A percentile compares a stretch with the other conserved stretches of the same genome.
phyloP scores from a whole-genome alignment of 805 yeast genomes.

The Kodamaea hsintzibuensis region DNA sequence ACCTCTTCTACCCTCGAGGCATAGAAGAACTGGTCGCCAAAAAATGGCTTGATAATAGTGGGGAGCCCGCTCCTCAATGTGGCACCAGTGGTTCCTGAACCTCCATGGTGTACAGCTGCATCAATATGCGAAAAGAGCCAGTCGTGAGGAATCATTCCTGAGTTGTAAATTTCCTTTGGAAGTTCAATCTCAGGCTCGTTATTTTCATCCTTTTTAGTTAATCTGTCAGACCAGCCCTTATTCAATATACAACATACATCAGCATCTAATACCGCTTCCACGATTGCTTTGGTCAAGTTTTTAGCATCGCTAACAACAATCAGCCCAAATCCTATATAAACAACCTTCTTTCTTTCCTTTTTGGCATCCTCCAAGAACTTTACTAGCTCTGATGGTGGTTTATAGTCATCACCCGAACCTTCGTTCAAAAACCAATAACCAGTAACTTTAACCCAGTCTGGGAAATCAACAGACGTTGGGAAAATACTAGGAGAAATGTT shows the following conservation, averaged over 20 bases:
- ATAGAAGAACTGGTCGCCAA: slow-evolving; percentile 94
- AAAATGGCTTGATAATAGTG: slow-evolving; percentile 88
- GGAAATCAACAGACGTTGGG: slow-evolving; percentile 91
- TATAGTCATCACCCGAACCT: slow-evolving; percentile 46
- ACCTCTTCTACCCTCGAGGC: slow-evolving; percentile 85
- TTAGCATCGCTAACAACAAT: slow-evolving; percentile 86
- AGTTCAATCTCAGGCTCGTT: slow-evolving; percentile 42
- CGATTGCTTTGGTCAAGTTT: slow-evolving; percentile 73
- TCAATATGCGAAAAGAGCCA: slow-evolving; percentile 90
- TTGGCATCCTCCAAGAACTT: slow-evolving; percentile 66
- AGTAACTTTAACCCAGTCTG: slow-evolving; percentile 93
- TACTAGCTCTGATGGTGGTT: slow-evolving; percentile 59
- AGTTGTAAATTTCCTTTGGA: slow-evolving; percentile 66
- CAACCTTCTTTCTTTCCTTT: slow-evolving; percentile 63
- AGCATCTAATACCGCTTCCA: slow-evolving; percentile 75
- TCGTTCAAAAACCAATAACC: slow-evolving; percentile 95
- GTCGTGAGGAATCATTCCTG: slow-evolving; percentile 85
- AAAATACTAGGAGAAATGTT: slow-evolving; percentile 85
- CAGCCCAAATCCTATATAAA: slow-evolving; percentile 94
- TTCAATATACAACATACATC: slow-evolving; percentile 85
- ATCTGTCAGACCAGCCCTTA: slow-evolving; percentile 92
- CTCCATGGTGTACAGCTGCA: slow-evolving; percentile 97
- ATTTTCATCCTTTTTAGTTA: slow-evolving; percentile 37
- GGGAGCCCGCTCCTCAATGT: slow-evolving; percentile 84
- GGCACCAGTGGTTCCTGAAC: slow-evolving; percentile 96